Evolutionary conservation across 345 rosid species (phyloP).

Genomic region (Chamaenerion angustifolium): DNA sequence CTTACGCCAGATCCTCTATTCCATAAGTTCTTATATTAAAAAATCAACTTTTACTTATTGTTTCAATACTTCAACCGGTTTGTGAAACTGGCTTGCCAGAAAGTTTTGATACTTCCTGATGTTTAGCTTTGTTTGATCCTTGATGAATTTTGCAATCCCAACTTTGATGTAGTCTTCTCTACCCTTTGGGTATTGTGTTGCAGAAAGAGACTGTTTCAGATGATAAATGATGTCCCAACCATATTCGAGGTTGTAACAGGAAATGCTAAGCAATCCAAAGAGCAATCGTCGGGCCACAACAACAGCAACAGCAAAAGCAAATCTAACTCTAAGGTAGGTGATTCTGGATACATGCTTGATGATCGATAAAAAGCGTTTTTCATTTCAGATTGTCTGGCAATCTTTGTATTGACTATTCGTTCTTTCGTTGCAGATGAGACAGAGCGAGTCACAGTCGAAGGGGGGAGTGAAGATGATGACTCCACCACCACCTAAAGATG

Average conservation of each 20-base stretch:
- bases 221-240: constrained; percentile 85
- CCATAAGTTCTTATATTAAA: no score
- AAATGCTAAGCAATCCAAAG: constrained; percentile 56
- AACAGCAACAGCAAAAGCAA: constrained; percentile 46
- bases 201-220: constrained; percentile 96
- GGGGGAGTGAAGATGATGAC: constrained; percentile 28
- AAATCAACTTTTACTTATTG: no score
- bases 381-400: constrained; percentile 10
- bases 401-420: constrained; percentile 2
- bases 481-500: constrained; percentile 63
- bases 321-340: constrained; percentile 41
- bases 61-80: no score
- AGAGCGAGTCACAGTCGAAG: constrained; percentile 42
- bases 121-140: no score
- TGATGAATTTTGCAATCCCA: no score
- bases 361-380: no score
- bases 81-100: no score
- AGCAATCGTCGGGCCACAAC: constrained; percentile 51
- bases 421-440: constrained; percentile 36
- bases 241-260: constrained; percentile 82
- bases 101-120: no score
- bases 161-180: not conserved
- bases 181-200: constrained; percentile 1
- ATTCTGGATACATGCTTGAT: no score
- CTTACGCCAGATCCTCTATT: no score